Conservation (phyloP, 352 stramenopile genomes). For the Phytophthora sojae region DNA sequence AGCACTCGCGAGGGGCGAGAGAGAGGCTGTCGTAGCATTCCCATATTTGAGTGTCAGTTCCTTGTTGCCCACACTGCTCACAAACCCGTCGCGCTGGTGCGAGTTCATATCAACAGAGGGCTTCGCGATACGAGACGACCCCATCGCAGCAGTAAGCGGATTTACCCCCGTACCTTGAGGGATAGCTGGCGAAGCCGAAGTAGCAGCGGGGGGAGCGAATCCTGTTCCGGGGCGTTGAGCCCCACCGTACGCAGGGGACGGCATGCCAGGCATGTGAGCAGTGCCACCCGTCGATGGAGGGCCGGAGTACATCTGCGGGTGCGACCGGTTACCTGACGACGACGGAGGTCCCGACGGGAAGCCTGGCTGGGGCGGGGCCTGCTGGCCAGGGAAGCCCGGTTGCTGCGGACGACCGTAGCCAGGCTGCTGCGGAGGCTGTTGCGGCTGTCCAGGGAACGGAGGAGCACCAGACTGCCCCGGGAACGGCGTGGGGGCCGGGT, state of each 20-base stretch:
- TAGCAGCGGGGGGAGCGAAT: conserved; percentile 42
- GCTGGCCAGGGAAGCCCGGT: conserved; percentile 41
- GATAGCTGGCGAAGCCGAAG: conserved; percentile 45
- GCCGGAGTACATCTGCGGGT: conserved; percentile 49
- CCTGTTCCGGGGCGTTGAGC: conserved; percentile 43
- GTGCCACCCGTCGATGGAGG: conserved; percentile 43
- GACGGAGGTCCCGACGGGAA: conserved; percentile 67
- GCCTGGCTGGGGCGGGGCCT: conserved; percentile 34
- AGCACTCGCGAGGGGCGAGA: conserved; percentile 58
- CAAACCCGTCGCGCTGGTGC: conserved; percentile 86
- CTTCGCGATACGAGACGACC: conserved; percentile 82
- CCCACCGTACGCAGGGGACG: conserved; percentile 41
- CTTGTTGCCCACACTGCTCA: conserved; percentile 89
- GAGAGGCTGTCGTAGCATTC: conserved; percentile 68
- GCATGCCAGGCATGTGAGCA: conserved; percentile 33
- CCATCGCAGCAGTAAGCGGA: conserved; percentile 60
- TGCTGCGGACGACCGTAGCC: conserved; percentile 52
- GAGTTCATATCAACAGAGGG: conserved; percentile 84
- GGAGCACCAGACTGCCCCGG: conserved; percentile 39
- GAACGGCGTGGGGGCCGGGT: conserved; percentile 40
- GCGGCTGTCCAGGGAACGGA: conserved; percentile 50
- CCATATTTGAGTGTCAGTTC: conserved; percentile 89
- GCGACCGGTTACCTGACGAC: conserved; percentile 36
- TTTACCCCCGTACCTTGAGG: conserved; percentile 79
- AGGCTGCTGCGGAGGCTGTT: conserved; percentile 37